A percentile compares a stretch with the other conserved stretches of the same genome.
These are phyloP conservation scores for Zoysia pacifica DNA, from an alignment of 176 grass and related monocot genomes.

Conservation along the genomic window DNA sequence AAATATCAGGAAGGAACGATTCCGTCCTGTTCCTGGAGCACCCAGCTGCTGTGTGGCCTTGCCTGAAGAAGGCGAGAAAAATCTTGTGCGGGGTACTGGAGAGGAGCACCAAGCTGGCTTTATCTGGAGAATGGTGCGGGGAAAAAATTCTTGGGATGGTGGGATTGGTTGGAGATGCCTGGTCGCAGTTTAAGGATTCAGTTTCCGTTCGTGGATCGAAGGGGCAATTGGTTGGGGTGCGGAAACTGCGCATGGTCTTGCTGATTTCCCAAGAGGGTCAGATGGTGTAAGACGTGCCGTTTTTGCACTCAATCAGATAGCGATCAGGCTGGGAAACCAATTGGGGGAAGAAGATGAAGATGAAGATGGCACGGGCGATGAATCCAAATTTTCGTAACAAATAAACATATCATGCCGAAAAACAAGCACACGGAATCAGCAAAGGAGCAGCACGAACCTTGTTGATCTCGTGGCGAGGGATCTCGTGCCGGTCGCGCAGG, in stretches of 20 bases:
- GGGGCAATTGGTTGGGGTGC: no score
- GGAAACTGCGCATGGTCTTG: no score
- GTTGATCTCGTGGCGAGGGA: slow-evolving; percentile 62
- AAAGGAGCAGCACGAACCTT: slow-evolving; percentile 47
- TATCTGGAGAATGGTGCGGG: neutral
- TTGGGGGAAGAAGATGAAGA: no score
- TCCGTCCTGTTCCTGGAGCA: neutral
- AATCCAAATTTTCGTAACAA: no score
- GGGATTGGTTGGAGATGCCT: neutral
- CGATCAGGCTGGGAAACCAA: no score
- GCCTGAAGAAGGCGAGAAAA: neutral
- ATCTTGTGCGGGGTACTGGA: neutral
- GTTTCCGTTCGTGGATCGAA: no score
- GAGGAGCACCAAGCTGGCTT: neutral
- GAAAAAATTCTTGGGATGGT: slow-evolving; percentile 6
- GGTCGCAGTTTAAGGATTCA: neutral
- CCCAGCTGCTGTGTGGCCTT: slow-evolving; percentile 1
- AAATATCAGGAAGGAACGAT: slow-evolving; percentile 29
- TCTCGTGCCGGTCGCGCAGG: slow-evolving; percentile 55
- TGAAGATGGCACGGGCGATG: no score
- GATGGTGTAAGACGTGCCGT: no score
- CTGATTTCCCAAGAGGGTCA: no score
- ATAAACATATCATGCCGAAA: neutral
- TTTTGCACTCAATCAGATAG: no score
- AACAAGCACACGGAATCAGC: neutral